Conservation (phyloP, 176 grass and related monocot genomes). For the Bromus sterilis region DNA sequence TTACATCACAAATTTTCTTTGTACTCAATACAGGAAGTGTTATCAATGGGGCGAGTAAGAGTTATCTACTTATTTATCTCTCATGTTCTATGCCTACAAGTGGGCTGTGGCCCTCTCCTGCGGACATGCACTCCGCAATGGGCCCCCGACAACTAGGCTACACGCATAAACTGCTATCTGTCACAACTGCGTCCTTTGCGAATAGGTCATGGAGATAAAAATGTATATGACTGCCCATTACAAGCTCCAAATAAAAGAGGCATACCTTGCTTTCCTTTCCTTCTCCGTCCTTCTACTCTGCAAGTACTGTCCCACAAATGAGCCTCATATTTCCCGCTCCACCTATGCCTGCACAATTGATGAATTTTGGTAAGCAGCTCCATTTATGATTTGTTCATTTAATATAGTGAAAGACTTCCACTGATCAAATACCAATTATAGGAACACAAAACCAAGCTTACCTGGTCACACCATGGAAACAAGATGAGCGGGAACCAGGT, state of each 20-base stretch:
- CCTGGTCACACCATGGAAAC: constrained; percentile 85
- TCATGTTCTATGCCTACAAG: not conserved
- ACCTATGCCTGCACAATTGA: constrained; percentile 69
- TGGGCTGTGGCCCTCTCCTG: not conserved
- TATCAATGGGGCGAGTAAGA: not conserved
- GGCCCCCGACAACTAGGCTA: not conserved
- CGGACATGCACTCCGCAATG: not conserved
- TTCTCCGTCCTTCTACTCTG: constrained; percentile 75
- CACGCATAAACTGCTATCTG: not conserved
- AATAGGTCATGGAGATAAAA: not conserved
- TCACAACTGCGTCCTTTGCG: not conserved
- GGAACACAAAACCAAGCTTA: constrained; percentile 5
- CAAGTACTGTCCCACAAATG: constrained; percentile 96
- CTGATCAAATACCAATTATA: constrained; percentile 9
- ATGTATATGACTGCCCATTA: not conserved
- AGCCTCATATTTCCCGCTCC: constrained; percentile 97
- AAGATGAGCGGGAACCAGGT: constrained; percentile 50
- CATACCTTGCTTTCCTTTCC: constrained; percentile 93
- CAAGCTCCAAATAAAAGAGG: not conserved
- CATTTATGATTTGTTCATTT: not conserved
- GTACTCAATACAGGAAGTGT: not conserved
- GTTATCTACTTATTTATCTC: not conserved
- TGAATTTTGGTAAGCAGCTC: not conserved
- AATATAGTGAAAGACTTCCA: not conserved
- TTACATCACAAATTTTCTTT: not conserved